A percentile compares a stretch with the other conserved stretches of the same genome.
phyloP scores from a whole-genome alignment of 768 basidiomycete species.

The Trametes gibbosa region DNA sequence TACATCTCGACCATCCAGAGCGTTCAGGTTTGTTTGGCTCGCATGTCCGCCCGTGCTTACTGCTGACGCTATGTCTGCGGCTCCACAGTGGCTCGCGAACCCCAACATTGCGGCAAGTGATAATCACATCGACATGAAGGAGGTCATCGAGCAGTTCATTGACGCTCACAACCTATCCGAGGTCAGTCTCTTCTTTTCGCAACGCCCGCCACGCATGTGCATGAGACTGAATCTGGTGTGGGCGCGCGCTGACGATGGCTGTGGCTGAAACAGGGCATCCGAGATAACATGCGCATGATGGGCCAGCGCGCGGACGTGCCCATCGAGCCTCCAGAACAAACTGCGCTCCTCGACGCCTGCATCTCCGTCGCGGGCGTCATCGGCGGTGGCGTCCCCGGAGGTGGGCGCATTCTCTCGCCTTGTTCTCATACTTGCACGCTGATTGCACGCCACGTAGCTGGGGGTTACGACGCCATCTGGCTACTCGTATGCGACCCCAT shows the following conservation, averaged over 20 bases:
- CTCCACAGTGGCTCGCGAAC: slow-evolving; percentile 37
- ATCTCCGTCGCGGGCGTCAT: slow-evolving; percentile 78
- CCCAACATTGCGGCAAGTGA: slow-evolving; percentile 47
- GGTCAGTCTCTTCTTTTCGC: slow-evolving; percentile 36
- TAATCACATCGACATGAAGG: slow-evolving; percentile 18
- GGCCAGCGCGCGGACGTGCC: slow-evolving; percentile 72
- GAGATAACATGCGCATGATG: slow-evolving; percentile 81
- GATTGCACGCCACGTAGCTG: slow-evolving; percentile 56
- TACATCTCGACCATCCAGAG: slow-evolving; percentile 60
- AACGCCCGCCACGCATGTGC: neutral
- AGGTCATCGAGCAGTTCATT: slow-evolving; percentile 54
- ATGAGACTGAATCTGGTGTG: too few species aligned
- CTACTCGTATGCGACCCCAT: slow-evolving; percentile 72
- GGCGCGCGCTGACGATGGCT: neutral
- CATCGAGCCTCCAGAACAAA: slow-evolving; percentile 91
- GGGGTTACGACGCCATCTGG: slow-evolving; percentile 98
- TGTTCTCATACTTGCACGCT: neutral
- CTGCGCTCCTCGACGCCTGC: slow-evolving; percentile 75
- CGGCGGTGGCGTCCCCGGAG: slow-evolving; percentile 95
- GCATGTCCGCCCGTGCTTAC: neutral
- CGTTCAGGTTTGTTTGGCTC: slow-evolving; percentile 43
- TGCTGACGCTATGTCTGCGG: neutral
- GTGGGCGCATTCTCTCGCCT: slow-evolving; percentile 42
- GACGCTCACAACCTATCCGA: slow-evolving; percentile 56
- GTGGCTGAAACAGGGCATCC: slow-evolving; percentile 54